These are phyloP conservation scores for Leishmania martiniquensis DNA, from an alignment of 208 protist species.

Conservation along the genomic window DNA sequence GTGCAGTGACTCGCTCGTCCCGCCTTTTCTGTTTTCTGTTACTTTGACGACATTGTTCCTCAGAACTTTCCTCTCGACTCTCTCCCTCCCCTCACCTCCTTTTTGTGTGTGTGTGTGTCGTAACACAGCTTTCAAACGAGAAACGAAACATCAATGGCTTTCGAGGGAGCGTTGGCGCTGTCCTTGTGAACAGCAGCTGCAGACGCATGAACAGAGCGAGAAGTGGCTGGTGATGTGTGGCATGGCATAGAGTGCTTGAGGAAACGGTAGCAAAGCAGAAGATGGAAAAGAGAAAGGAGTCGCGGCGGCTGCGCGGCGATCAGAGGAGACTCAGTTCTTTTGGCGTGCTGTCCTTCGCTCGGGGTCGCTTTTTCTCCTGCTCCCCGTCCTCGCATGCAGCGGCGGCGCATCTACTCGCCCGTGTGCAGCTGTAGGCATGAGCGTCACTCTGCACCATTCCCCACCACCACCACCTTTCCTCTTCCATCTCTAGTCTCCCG, in stretches of 20 bases:
- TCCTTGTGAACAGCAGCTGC: background rate
- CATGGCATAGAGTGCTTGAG: background rate
- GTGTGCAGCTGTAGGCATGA: background rate
- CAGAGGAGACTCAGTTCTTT: background rate
- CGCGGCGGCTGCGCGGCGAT: background rate
- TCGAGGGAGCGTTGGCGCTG: background rate
- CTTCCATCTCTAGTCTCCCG: background rate
- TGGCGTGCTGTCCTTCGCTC: background rate
- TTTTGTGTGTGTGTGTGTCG: background rate
- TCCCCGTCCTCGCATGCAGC: background rate
- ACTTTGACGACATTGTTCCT: too few relatives aligned
- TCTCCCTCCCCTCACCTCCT: background rate
- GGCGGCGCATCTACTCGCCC: background rate
- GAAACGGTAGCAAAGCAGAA: background rate
- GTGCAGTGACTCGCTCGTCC: background rate
- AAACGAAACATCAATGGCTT: background rate
- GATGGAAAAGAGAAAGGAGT: background rate
- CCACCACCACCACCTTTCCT: conserved; percentile 1
- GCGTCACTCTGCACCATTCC: background rate
- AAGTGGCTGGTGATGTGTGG: background rate
- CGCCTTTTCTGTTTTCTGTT: background rate
- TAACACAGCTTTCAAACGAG: background rate
- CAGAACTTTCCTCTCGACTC: too few relatives aligned
- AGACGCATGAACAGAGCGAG: background rate
- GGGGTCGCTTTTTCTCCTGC: background rate